Percentiles rank a stretch among this genome's conserved stretches.
phyloP scores from a whole-genome alignment of 1,284 basidiomycete genomes.

The Sphagnurus paluster region DNA sequence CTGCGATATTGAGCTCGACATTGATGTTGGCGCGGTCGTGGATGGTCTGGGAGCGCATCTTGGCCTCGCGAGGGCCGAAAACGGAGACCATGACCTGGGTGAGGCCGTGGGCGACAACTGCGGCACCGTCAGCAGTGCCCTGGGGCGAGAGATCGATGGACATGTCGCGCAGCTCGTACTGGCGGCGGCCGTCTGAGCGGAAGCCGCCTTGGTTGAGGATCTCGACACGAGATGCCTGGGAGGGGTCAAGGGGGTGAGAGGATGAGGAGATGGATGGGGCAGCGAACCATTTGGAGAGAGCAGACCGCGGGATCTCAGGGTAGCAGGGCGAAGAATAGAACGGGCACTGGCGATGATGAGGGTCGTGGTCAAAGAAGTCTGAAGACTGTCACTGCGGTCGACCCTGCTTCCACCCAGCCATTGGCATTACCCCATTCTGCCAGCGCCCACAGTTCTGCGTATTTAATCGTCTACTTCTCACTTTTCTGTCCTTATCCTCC shows the following conservation, averaged over 20 bases:
- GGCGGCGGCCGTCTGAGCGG: conserved; percentile 88
- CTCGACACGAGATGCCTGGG: conserved; percentile 77
- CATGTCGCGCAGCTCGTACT: conserved; percentile 87
- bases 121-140: conserved; percentile 83
- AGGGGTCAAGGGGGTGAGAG: conserved; percentile 11
- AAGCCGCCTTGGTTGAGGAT: conserved; percentile 88
- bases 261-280: conserved; percentile 7
- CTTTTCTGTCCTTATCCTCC: conserved; percentile 4
- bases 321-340: conserved; percentile 10
- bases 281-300: conserved; percentile 24
- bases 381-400: conserved; percentile 4
- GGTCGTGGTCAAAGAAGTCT: not conserved
- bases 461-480: conserved; percentile 8
- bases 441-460: not conserved
- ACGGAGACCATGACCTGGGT: conserved; percentile 87
- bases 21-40: conserved; percentile 85
- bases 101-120: conserved; percentile 84
- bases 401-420: not conserved
- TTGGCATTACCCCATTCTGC: conserved; percentile 18
- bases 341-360: conserved; percentile 3
- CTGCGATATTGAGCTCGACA: conserved; percentile 82
- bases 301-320: not conserved
- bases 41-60: conserved; percentile 68
- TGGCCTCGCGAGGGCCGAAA: conserved; percentile 90
- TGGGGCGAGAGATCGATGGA: conserved; percentile 78